Evolutionary conservation across 2,329 filamentous ascomycete genomes (phyloP).

Genomic region (Anthostomella pinea): DNA sequence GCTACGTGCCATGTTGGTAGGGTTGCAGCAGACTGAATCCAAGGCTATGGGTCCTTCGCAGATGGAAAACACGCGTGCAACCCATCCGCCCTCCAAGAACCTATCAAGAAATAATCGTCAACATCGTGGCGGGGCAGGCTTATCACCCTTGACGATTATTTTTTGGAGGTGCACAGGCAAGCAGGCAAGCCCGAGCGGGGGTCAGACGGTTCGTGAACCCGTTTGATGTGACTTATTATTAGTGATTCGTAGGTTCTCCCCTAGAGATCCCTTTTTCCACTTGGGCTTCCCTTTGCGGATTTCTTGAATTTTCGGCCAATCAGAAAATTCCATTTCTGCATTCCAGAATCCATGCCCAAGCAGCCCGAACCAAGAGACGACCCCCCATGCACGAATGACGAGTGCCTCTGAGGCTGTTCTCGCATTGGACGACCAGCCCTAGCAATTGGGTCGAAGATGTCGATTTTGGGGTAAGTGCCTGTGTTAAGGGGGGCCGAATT

Average conservation of each 20-base stretch:
- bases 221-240: too few species aligned
- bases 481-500: too few species aligned
- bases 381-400: too few species aligned
- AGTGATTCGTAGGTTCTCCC: too few species aligned
- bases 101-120: neutral
- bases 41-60: slow-evolving; percentile 6
- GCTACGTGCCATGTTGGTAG: neutral
- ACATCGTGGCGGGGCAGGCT: slow-evolving; percentile 10
- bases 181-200: slow-evolving; percentile 1
- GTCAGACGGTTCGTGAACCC: too few species aligned
- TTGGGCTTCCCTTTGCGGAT: slow-evolving; percentile 15
- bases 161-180: slow-evolving; percentile 2
- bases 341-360: slow-evolving; percentile 15
- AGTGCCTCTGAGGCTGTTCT: slow-evolving; percentile 14
- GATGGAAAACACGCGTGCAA: slow-evolving; percentile 9
- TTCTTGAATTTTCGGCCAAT: slow-evolving; percentile 36
- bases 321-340: slow-evolving; percentile 21
- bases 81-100: slow-evolving; percentile 4
- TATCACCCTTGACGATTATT: slow-evolving; percentile 9
- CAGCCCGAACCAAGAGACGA: slow-evolving; percentile 10
- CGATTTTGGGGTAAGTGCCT: too few species aligned
- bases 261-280: too few species aligned
- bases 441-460: slow-evolving; percentile 10
- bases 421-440: slow-evolving; percentile 10
- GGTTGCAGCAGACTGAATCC: slow-evolving; percentile 5